Evolutionary conservation across 2,329 filamentous ascomycete genomes (phyloP).

Genomic region (Cercospora janseana): DNA sequence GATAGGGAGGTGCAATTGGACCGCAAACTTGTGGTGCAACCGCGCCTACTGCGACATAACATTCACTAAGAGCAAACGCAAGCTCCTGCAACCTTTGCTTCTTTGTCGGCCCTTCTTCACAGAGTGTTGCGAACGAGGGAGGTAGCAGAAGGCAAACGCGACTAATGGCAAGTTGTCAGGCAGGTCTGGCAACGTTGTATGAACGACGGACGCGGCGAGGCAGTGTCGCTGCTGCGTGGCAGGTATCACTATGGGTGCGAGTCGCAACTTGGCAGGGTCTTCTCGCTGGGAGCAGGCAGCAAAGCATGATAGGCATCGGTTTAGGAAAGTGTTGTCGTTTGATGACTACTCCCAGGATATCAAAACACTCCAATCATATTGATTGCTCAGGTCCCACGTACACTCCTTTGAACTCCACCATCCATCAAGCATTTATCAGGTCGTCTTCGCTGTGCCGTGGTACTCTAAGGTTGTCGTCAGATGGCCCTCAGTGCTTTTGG

Average conservation of each 20-base stretch:
- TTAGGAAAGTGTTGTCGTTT: background rate
- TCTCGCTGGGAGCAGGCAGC: background rate
- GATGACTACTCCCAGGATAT: slow-evolving; percentile 2
- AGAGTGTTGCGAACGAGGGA: too few species aligned
- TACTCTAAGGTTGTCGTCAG: background rate
- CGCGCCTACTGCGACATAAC: too few species aligned
- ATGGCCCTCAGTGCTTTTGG: slow-evolving; percentile 1
- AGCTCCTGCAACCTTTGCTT: too few species aligned
- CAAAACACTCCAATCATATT: background rate
- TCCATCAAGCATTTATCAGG: background rate
- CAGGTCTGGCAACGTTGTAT: too few species aligned
- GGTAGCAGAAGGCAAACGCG: background rate
- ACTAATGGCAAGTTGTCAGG: background rate
- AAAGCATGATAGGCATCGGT: background rate
- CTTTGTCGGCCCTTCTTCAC: too few species aligned
- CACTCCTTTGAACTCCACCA: background rate
- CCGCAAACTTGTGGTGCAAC: too few species aligned
- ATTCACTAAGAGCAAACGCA: too few species aligned
- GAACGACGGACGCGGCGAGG: too few species aligned
- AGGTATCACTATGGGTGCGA: too few species aligned
- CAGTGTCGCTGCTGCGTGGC: too few species aligned
- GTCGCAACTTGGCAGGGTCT: too few species aligned
- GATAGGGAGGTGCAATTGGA: too few species aligned
- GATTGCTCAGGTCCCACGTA: slow-evolving; percentile 1
- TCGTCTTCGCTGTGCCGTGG: background rate